These are phyloP conservation scores for Diaporthe longicolla DNA, from an alignment of 2,329 filamentous ascomycete genomes.

Conservation along the genomic window DNA sequence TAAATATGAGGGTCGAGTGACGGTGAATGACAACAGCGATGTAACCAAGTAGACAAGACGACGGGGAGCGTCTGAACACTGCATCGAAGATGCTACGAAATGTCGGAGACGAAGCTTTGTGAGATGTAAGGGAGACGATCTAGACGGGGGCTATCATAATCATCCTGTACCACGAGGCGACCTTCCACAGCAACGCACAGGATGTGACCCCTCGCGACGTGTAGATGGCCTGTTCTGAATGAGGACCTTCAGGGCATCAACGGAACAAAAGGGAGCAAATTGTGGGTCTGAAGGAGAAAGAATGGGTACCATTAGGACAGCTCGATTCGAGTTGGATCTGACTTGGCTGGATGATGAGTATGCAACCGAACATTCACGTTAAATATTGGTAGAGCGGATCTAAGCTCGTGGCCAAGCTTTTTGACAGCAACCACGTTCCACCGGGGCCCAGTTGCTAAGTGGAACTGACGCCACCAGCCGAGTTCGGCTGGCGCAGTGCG, in stretches of 20 bases:
- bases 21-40: neutral
- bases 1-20: neutral
- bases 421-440: constrained; percentile 8
- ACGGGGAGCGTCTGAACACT: neutral
- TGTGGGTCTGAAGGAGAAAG: neutral
- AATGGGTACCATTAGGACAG: neutral
- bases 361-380: neutral
- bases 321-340: neutral
- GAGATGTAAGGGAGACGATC: neutral
- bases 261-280: neutral
- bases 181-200: neutral
- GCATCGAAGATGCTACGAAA: neutral
- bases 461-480: no score
- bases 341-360: no score
- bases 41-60: neutral
- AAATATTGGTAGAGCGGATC: neutral
- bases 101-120: neutral
- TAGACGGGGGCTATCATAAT: neutral
- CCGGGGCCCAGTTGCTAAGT: neutral
- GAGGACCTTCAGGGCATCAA: neutral
- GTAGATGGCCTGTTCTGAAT: no score
- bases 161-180: neutral
- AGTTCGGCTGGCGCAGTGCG: neutral
- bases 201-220: no score
- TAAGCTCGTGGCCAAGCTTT: constrained; percentile 32